Conservation (phyloP, 495 filamentous ascomycete species). For the Aspergillus homomorphus region DNA sequence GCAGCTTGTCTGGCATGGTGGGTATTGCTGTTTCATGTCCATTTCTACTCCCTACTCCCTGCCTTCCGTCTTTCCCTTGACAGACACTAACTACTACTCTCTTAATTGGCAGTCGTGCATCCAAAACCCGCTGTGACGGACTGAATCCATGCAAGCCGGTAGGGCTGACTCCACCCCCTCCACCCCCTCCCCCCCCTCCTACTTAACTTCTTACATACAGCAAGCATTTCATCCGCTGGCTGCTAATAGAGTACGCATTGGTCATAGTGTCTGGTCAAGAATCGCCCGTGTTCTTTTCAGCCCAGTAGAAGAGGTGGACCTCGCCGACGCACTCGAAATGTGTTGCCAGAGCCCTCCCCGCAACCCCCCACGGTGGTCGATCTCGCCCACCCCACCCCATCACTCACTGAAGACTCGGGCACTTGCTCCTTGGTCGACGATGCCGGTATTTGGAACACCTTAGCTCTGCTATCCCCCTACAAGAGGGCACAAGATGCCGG, state of each 20-base stretch:
- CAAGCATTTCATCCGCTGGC: no score
- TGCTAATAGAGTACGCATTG: no score
- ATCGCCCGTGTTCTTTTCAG: conserved; percentile 38
- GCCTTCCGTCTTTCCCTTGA: no score
- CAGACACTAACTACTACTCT: conserved; percentile 3
- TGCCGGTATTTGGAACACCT: conserved; percentile 1
- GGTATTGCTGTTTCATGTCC: conserved; percentile 14
- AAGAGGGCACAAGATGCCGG: neutral
- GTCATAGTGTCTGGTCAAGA: conserved; percentile 41
- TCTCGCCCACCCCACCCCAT: neutral
- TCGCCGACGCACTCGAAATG: conserved; percentile 18
- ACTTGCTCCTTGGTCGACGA: neutral
- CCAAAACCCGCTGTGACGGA: conserved; percentile 45
- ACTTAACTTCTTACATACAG: no score
- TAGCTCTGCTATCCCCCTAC: conserved; percentile 7
- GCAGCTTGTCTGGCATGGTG: conserved; percentile 45
- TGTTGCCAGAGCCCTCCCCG: neutral
- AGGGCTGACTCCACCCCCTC: conserved; percentile 5
- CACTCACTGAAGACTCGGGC: neutral
- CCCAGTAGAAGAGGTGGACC: conserved; percentile 42
- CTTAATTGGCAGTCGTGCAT: conserved; percentile 45
- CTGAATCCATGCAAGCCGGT: conserved; percentile 42
- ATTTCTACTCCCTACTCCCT: neutral
- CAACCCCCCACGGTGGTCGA: neutral
- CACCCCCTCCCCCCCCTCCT: neutral